Evolutionary conservation across 257 asterid species (phyloP).

Genomic region (Nicotiana tabacum): DNA sequence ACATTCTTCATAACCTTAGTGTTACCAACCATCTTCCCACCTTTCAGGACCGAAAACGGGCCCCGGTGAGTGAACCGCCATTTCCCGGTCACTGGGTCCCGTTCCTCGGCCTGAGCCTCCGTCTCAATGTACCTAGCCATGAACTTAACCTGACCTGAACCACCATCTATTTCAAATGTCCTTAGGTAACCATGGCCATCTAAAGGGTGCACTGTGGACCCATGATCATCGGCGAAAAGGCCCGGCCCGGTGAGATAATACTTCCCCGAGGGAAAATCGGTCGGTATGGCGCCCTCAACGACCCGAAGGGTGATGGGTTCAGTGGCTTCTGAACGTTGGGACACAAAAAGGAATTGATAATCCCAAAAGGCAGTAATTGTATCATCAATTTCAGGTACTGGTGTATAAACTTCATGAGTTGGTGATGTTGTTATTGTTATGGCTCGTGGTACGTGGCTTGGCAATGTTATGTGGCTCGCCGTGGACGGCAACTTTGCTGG

Average conservation of each 20-base stretch:
- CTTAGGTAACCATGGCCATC: slow-evolving; percentile 94
- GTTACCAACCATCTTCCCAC: slow-evolving; percentile 80
- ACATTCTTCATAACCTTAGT: slow-evolving; percentile 98
- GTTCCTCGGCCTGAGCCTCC: slow-evolving; percentile 91
- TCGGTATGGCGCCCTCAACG: slow-evolving; percentile 74
- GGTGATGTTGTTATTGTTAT: slow-evolving; percentile 57
- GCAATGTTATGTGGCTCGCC: slow-evolving; percentile 35
- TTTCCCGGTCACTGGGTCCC: slow-evolving; percentile 67
- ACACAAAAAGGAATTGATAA: slow-evolving; percentile 79
- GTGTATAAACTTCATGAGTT: slow-evolving; percentile 16
- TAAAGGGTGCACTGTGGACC: slow-evolving; percentile 95
- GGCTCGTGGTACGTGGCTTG: slow-evolving; percentile 44
- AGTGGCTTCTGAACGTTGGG: slow-evolving; percentile 81
- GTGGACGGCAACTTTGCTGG: slow-evolving; percentile 38
- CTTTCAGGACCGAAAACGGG: slow-evolving; percentile 87
- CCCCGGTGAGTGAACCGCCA: slow-evolving; percentile 98
- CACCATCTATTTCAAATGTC: slow-evolving; percentile 47
- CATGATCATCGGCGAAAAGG: slow-evolving; percentile 82
- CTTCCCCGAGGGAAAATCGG: slow-evolving; percentile 72
- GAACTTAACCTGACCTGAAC: slow-evolving; percentile 52
- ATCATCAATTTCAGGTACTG: slow-evolving; percentile 42
- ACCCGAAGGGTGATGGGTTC: slow-evolving; percentile 62
- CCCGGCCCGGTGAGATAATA: slow-evolving; percentile 94
- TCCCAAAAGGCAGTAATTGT: slow-evolving; percentile 73
- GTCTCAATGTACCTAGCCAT: slow-evolving; percentile 88